phyloP scores from a whole-genome alignment of 1,284 basidiomycete species.

The Tremellales sp. region DNA sequence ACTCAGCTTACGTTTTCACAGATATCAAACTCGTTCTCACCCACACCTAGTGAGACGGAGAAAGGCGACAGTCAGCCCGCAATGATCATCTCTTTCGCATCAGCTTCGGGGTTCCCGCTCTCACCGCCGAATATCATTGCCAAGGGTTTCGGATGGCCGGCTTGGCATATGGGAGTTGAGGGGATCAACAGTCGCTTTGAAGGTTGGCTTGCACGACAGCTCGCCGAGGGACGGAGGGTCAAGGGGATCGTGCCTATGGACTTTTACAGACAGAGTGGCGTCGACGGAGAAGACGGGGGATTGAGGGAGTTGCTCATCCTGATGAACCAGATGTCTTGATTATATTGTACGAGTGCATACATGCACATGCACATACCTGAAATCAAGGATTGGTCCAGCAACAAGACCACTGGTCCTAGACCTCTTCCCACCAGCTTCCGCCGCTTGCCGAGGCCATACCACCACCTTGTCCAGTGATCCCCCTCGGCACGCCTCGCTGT shows the following conservation, averaged over 20 bases:
- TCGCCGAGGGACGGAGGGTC: constrained; percentile 17
- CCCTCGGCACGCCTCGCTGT: neutral
- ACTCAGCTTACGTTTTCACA: no score
- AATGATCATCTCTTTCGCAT: constrained; percentile 68
- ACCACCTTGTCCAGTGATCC: neutral
- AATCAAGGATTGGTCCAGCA: neutral
- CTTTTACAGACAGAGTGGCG: constrained; percentile 33
- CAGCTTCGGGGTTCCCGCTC: constrained; percentile 73
- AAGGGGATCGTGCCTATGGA: constrained; percentile 36
- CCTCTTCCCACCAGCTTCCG: constrained; percentile 30
- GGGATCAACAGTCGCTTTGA: constrained; percentile 73
- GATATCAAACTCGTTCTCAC: neutral
- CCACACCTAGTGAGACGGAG: no score
- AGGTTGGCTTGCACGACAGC: constrained; percentile 61
- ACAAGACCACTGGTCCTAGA: neutral
- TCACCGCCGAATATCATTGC: constrained; percentile 69
- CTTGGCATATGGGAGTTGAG: constrained; percentile 66
- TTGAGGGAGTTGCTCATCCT: constrained; percentile 28
- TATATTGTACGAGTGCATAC: constrained; percentile 3
- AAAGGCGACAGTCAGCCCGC: no score
- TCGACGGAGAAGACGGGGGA: constrained; percentile 5
- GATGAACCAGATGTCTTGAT: constrained; percentile 28
- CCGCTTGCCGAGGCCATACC: constrained; percentile 5
- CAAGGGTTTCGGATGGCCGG: constrained; percentile 73
- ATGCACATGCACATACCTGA: neutral